phyloP scores from a whole-genome alignment of 176 grass and related monocot species.

The Leersia perrieri region DNA sequence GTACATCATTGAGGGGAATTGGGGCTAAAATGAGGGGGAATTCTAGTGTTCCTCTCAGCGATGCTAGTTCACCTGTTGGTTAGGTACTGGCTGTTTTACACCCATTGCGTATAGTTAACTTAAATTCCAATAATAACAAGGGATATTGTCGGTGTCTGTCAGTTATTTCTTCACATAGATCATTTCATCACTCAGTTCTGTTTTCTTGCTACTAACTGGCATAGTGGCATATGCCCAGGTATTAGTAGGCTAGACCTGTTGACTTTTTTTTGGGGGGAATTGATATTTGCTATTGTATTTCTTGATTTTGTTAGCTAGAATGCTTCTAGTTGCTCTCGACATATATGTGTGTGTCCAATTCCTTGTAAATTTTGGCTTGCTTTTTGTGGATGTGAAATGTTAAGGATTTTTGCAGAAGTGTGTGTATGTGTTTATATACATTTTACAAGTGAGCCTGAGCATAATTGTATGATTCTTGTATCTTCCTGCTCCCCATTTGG shows the following conservation, averaged over 20 bases:
- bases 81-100: neutral
- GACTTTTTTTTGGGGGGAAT: neutral
- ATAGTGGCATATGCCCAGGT: neutral
- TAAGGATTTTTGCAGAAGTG: neutral
- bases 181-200: neutral
- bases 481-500: neutral
- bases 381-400: neutral
- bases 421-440: neutral
- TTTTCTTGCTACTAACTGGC: neutral
- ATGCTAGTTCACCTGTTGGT: neutral
- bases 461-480: neutral
- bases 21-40: conserved; percentile 8
- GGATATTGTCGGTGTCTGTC: neutral
- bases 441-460: neutral
- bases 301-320: neutral
- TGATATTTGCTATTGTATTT: neutral
- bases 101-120: neutral
- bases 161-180: neutral
- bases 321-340: neutral
- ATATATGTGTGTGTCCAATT: neutral
- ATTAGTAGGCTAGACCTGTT: conserved; percentile 21
- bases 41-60: neutral
- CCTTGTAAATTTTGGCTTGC: neutral
- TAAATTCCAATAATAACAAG: conserved; percentile 16
- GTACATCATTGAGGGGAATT: neutral